A percentile compares a stretch with the other conserved stretches of the same genome.
phyloP scores from a whole-genome alignment of 108 stramenopile species.

The Cyclotella distinguenda region DNA sequence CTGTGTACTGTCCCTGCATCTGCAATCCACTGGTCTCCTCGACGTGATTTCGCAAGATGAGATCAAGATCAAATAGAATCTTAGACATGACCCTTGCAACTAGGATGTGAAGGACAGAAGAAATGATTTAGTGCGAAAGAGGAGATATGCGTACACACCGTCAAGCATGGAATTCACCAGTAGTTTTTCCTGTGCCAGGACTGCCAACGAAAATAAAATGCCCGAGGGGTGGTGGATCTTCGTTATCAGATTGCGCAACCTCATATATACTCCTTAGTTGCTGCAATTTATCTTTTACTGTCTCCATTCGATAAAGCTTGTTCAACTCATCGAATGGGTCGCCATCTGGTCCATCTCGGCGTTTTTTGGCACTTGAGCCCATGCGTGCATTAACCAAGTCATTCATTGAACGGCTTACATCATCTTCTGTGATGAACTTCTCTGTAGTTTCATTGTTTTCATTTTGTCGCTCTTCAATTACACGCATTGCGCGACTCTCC shows the following conservation, averaged over 20 bases:
- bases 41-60: slow-evolving; percentile 24
- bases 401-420: slow-evolving; percentile 6
- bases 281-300: slow-evolving; percentile 25
- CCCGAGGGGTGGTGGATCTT: slow-evolving; percentile 29
- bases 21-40: slow-evolving; percentile 35
- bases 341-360: slow-evolving; percentile 5
- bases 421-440: slow-evolving; percentile 3
- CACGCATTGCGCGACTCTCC: slow-evolving; percentile 13
- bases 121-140: not conserved
- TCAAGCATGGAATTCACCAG: not conserved
- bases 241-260: slow-evolving; percentile 25
- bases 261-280: slow-evolving; percentile 25
- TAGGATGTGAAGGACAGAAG: slow-evolving; percentile 33
- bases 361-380: slow-evolving; percentile 7
- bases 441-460: not conserved
- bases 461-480: not conserved
- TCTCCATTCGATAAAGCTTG: slow-evolving; percentile 41
- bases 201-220: slow-evolving; percentile 35
- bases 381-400: slow-evolving; percentile 17
- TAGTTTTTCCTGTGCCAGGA: slow-evolving; percentile 15
- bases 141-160: not conserved
- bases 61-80: slow-evolving; percentile 32
- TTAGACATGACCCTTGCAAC: slow-evolving; percentile 60
- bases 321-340: slow-evolving; percentile 34
- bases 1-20: slow-evolving; percentile 30